Evolutionary conservation across 805 yeast species (phyloP), one percentile per base, ranked within the genome.

Genomic region (Jamesozyma spencerorum): DNA sequence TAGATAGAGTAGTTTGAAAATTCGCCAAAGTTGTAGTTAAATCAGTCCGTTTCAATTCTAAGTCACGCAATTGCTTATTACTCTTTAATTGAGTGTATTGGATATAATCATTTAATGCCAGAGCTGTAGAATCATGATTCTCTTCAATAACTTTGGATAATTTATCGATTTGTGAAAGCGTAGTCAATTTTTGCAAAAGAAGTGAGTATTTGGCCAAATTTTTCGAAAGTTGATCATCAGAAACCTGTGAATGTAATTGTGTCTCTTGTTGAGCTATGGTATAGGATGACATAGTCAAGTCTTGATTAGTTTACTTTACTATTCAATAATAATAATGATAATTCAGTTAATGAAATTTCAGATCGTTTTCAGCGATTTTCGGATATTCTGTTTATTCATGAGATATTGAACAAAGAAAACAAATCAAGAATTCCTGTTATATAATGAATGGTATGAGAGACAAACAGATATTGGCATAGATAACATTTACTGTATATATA

Each of bases 41-140:
- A 50, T 76, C 79, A 4, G 84, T 77, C 43, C 85, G 62, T 15
- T 70, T 63, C 39, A 81, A 62, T 50, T 83, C 90, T 34, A 79
- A 56, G 22, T 68, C 65, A 45, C 74, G 61, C n/a, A 55, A 43
- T 13, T 46, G 40, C 39, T 47, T 52, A 42, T 58, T 60, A 24
- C 47, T 51, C 30, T 30, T 40, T 19, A 45, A 31, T 35, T 55
- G 58, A 11, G 55, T 42, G n/a, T 43, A 45, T 18, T 47, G 46
- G 14, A 58, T 48, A 35, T 48, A 54, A 2, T 36, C 20, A 14
- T 53, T 49, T 37, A 58, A 45, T 18, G 41, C 27, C 8, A 37
- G 30, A 8, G 33, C 15, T 6, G 55, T 49, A 14, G 51, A 42
- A 2, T 18, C 28, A 19, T 51, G 48, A 33, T 55, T 61, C 14